Evolutionary conservation across 176 grass and related monocot genomes (phyloP).

Genomic region (Phoenix dactylifera): DNA sequence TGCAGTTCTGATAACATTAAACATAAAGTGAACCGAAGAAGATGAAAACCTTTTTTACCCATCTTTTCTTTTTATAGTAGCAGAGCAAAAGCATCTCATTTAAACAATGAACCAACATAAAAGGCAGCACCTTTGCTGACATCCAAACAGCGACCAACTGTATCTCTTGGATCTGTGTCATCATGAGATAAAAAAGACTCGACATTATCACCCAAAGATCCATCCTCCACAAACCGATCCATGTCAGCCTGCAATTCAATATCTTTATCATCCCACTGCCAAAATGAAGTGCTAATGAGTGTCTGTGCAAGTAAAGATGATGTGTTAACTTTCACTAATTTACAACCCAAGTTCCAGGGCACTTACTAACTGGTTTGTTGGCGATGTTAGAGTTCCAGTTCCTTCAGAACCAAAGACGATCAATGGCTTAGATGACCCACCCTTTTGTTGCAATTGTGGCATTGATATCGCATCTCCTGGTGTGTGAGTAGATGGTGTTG

Average conservation of each 20-base stretch:
- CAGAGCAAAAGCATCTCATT: neutral
- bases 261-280: neutral
- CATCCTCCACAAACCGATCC: slow-evolving; percentile 89
- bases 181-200: slow-evolving; percentile 99
- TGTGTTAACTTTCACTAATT: neutral
- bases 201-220: slow-evolving; percentile 91
- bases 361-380: slow-evolving; percentile 69
- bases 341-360: neutral
- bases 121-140: slow-evolving; percentile 59
- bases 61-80: neutral
- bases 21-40: slow-evolving; percentile 4
- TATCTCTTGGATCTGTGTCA: slow-evolving; percentile 93
- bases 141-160: slow-evolving; percentile 73
- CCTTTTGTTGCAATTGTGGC: slow-evolving; percentile 68
- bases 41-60: neutral
- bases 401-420: slow-evolving; percentile 71
- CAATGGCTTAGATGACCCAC: slow-evolving; percentile 64
- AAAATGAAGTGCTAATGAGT: neutral
- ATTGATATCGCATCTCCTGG: slow-evolving; percentile 84
- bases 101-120: neutral
- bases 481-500: slow-evolving; percentile 94
- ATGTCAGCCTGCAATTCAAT: slow-evolving; percentile 67
- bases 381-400: slow-evolving; percentile 71
- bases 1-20: slow-evolving; percentile 1
- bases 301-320: neutral